Evolutionary conservation across 2,329 filamentous ascomycete genomes (phyloP).

Genomic region (Diplodia mutila): DNA sequence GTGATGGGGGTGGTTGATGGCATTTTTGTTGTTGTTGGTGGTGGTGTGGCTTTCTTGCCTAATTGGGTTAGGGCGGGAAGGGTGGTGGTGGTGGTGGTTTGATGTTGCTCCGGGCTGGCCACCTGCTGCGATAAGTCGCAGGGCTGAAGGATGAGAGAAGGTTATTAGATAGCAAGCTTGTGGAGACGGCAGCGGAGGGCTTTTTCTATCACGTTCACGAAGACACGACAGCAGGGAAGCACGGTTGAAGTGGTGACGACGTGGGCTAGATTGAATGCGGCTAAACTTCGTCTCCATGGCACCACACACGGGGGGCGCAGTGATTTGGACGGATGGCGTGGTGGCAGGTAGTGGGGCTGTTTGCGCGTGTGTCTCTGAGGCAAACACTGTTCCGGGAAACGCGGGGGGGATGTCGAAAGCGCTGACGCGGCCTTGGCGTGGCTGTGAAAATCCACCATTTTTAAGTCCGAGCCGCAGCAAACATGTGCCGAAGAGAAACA

Average conservation of each 20-base stretch:
- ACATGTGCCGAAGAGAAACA: too few species aligned
- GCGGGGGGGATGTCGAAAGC: conserved; percentile 10
- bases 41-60: background rate
- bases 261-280: background rate
- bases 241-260: conserved; percentile 9
- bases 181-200: background rate
- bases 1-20: background rate
- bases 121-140: background rate
- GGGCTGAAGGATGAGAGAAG: background rate
- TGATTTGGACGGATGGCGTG: background rate
- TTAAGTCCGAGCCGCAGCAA: background rate
- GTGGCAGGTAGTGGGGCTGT: background rate
- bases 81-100: background rate
- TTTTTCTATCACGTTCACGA: background rate
- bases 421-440: conserved; percentile 23
- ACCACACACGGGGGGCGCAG: background rate
- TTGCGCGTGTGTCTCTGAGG: background rate
- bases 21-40: background rate
- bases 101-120: background rate
- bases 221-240: background rate
- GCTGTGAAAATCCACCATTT: background rate
- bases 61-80: background rate
- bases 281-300: background rate
- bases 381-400: background rate
- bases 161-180: background rate